These are phyloP conservation scores for Luvunga scandens DNA, from an alignment of 345 rosid genomes.

Conservation along the genomic window DNA sequence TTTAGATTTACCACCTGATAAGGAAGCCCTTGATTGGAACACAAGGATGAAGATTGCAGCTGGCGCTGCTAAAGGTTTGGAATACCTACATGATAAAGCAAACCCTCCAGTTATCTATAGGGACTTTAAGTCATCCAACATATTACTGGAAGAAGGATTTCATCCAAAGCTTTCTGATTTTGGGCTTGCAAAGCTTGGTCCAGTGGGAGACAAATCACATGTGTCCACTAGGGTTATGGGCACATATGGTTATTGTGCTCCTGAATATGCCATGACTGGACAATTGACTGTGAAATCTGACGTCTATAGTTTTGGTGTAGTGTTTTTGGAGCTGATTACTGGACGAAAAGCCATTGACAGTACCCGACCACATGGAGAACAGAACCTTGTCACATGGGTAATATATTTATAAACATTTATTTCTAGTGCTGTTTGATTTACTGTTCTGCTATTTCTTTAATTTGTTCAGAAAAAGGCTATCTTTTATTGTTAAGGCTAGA, in stretches of 20 bases:
- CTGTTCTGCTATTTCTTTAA: not conserved
- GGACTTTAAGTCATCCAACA: slow-evolving; percentile 96
- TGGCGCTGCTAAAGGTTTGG: slow-evolving; percentile 97
- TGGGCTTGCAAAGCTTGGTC: slow-evolving; percentile 97
- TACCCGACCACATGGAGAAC: slow-evolving; percentile 86
- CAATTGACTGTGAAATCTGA: slow-evolving; percentile 95
- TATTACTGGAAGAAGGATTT: slow-evolving; percentile 84
- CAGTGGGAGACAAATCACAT: slow-evolving; percentile 95
- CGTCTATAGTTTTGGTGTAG: slow-evolving; percentile 95
- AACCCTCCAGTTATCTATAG: slow-evolving; percentile 95
- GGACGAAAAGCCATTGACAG: slow-evolving; percentile 94
- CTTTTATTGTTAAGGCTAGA: not conserved
- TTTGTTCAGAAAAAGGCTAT: not conserved
- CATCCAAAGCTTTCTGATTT: slow-evolving; percentile 96
- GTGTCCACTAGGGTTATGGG: slow-evolving; percentile 99
- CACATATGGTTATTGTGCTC: slow-evolving; percentile 99
- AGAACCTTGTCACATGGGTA: slow-evolving; percentile 97
- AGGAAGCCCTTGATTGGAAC: slow-evolving; percentile 95
- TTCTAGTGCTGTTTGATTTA: not conserved
- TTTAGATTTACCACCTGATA: slow-evolving; percentile 85
- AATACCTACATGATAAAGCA: slow-evolving; percentile 89
- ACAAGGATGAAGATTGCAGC: slow-evolving; percentile 97
- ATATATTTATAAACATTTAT: slow-evolving; percentile 6
- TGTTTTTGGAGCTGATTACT: slow-evolving; percentile 88
- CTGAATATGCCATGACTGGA: slow-evolving; percentile 99